These are phyloP conservation scores for Penicillium sp. DNA, from an alignment of 2,329 filamentous ascomycete species.

Conservation along the genomic window DNA sequence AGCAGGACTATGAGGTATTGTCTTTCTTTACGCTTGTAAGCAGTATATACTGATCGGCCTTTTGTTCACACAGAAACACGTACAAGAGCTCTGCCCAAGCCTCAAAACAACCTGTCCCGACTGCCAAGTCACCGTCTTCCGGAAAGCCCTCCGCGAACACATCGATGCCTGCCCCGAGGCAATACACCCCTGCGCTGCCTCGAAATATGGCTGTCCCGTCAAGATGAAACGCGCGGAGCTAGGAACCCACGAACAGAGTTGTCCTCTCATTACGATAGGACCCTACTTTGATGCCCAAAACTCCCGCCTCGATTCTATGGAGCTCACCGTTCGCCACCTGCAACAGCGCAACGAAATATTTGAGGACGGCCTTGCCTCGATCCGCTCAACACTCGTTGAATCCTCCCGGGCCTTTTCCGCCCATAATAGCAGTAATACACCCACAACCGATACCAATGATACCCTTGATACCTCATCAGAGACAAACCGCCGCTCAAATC, in stretches of 20 bases:
- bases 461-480: neutral
- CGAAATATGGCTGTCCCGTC: conserved; percentile 50
- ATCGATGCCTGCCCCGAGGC: conserved; percentile 43
- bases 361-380: conserved; percentile 50
- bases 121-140: conserved; percentile 41
- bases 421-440: conserved; percentile 10
- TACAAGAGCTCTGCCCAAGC: conserved; percentile 42
- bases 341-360: conserved; percentile 54
- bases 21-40: neutral
- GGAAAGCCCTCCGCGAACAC: conserved; percentile 41
- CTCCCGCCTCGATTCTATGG: conserved; percentile 48
- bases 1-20: conserved; percentile 57
- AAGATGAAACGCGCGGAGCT: conserved; percentile 43
- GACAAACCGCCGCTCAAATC: conserved; percentile 1
- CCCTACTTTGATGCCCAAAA: conserved; percentile 52
- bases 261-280: conserved; percentile 55
- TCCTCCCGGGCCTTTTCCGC: conserved; percentile 29
- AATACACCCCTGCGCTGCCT: conserved; percentile 42
- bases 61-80: conserved; percentile 37
- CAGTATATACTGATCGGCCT: neutral
- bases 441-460: conserved; percentile 6
- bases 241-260: conserved; percentile 53
- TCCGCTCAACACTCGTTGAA: conserved; percentile 44
- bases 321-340: conserved; percentile 49
- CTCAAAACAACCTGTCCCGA: conserved; percentile 43